These are phyloP conservation scores for Nepenthes alata DNA, from an alignment of 179 eudicot genomes.

Conservation along the genomic window DNA sequence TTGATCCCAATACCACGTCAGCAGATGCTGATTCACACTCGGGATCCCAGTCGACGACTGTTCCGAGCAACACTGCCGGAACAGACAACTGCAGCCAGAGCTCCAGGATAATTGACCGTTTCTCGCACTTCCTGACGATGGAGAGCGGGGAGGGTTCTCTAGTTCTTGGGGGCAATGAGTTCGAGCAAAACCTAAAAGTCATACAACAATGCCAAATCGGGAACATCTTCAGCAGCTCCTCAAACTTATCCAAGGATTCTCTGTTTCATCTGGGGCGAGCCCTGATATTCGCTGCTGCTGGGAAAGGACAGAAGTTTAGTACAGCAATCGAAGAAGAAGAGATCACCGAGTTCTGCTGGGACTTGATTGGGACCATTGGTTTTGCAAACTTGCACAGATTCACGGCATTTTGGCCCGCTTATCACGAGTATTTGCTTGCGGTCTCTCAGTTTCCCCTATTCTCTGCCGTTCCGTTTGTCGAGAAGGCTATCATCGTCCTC, in stretches of 20 bases:
- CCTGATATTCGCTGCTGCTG: constrained; percentile 74
- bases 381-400: constrained; percentile 46
- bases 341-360: constrained; percentile 87
- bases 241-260: constrained; percentile 55
- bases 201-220: constrained; percentile 80
- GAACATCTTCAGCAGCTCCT: constrained; percentile 53
- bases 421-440: constrained; percentile 50
- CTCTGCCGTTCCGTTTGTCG: constrained; percentile 75
- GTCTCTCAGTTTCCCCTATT: constrained; percentile 74
- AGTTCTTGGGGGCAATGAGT: constrained; percentile 66
- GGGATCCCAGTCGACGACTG: constrained; percentile 19
- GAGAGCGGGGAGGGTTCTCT: constrained; percentile 68
- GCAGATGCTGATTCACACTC: constrained; percentile 15
- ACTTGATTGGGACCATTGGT: constrained; percentile 36
- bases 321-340: constrained; percentile 92
- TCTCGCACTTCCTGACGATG: constrained; percentile 53
- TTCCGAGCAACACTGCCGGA: constrained; percentile 1
- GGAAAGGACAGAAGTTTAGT: constrained; percentile 91
- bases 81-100: constrained; percentile 18
- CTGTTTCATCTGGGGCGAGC: constrained; percentile 72
- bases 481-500: constrained; percentile 51
- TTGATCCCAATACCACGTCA: constrained; percentile 34
- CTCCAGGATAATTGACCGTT: constrained; percentile 35
- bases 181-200: constrained; percentile 72
- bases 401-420: constrained; percentile 61